Evolutionary conservation across 1,284 basidiomycete genomes (phyloP), one percentile per base, ranked within the genome.

Genomic region (Ceratobasidium sp.): DNA sequence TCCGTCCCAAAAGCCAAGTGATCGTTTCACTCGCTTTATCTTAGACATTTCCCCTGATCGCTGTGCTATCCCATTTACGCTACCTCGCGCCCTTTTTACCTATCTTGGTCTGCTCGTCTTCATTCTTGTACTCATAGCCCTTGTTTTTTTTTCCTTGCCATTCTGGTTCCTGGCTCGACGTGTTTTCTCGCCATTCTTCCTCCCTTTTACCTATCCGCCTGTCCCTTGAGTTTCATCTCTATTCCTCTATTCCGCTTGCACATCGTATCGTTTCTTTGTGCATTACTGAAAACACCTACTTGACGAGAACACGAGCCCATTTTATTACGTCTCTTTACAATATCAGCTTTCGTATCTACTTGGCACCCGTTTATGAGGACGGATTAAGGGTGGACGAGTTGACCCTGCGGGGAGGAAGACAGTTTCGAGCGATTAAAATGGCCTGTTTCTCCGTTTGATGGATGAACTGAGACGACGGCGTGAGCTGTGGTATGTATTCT

Each of bases 201-300:
- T 20, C 61, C 61, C 39, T 12, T 20, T 12, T 2, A n/a, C 40
- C 15, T 15, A 18, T 64, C 18, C 40, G 39, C 10, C 61, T 20
- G 7, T 42, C 40, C 39, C 28, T 44, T 18, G 5, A 39, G 4
- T 40, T 44, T 1, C 7, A 64, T 18, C 61, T 20, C 23, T 26
- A 18, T 40, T 42, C 61, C 23, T 12, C 40, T 33, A 5, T 60
- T 60, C 18, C 4, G 6, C 39, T 18, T 60, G 18, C 56, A 28
- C 39, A 60, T 28, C n/a, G 20, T 20, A 51, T 13, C 20, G 49
- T 15, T 40, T 23, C 23, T n/a, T 42, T 64, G 61, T 44, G 61
- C 61, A n/a, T 42, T 64, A 44, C 61, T 64, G 61, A 64, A 61
- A 64, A 64, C n/a, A n/a, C n/a, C n/a, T 64, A 7, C 39, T 42